These are phyloP conservation scores for Fusarium marasasianum DNA, from an alignment of 2,329 filamentous ascomycete genomes.

Conservation along the genomic window DNA sequence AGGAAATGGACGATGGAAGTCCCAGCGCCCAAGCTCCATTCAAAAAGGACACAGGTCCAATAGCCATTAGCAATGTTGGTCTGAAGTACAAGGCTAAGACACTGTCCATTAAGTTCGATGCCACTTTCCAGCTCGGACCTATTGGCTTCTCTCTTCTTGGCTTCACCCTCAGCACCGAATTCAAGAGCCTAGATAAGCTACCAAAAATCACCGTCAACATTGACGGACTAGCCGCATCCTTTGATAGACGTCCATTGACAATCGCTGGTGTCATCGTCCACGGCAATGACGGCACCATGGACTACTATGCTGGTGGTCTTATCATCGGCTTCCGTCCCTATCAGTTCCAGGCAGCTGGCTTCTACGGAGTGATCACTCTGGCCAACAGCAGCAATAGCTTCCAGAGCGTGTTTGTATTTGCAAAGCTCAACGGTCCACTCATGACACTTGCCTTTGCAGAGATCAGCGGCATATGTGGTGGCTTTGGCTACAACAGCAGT, in stretches of 20 bases:
- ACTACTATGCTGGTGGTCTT: conserved; percentile 51
- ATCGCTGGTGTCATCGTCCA: conserved; percentile 50
- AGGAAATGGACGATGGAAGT: background rate
- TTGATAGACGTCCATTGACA: conserved; percentile 48
- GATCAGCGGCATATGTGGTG: conserved; percentile 48
- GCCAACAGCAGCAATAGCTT: conserved; percentile 26
- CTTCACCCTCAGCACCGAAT: background rate
- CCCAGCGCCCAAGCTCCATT: background rate
- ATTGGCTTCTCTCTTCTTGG: conserved; percentile 1
- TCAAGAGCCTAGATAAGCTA: background rate
- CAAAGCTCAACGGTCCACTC: conserved; percentile 51
- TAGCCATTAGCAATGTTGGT: background rate
- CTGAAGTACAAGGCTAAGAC: background rate
- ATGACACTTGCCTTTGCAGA: conserved; percentile 50
- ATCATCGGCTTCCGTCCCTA: conserved; percentile 49
- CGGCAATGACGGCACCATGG: conserved; percentile 30
- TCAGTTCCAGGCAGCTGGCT: conserved; percentile 51
- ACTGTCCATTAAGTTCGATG: background rate
- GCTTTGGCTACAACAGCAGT: conserved; percentile 53
- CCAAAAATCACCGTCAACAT: conserved; percentile 30
- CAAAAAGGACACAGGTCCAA: background rate
- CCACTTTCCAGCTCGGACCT: background rate
- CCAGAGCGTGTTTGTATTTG: conserved; percentile 50
- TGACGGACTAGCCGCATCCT: conserved; percentile 46
- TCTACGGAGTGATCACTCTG: conserved; percentile 46